Base-by-base conservation (phyloP, 495 filamentous ascomycete genomes). In the Hypoxylon fuscum region DNA sequence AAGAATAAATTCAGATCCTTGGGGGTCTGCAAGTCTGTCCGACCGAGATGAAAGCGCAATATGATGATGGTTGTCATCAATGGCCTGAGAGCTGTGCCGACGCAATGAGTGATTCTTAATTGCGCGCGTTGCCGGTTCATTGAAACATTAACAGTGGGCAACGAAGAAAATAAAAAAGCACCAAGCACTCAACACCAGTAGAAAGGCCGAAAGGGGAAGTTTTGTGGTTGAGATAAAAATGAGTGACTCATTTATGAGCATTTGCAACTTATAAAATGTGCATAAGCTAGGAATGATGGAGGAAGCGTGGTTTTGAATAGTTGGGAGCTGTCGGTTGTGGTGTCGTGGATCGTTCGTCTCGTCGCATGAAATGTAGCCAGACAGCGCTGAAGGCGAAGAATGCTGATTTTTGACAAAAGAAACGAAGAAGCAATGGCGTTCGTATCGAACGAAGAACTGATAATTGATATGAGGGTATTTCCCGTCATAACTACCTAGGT, bases 401-500 rank as follows among this genome's bases (percentile, higher is more conserved):
- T 51, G 62, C 64, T 72, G 68, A 56, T 58, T 64, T 69, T 47
- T 68, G 69, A 75, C 72, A 78, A 75, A 79, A 62, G 73, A 79
- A 80, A 77, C 64, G 60, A 71, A 65, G 68, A 72, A 64, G 61
- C 1, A 15, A 15, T 38, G 35, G 11, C 76, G 74, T 44, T 76
- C 71, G 77, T 77, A 79, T 78, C 74, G 73, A 72, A 75, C 74
- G 73, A 72, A 75, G 73, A 68, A 56, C 64, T 74, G 69, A 49
- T 55, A 41, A 20, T 25, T 20, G 72, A 47, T 45, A 66, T 61
- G 54, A 57, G 65, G 62, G 60, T 46, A 21, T 38, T 31, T 29
- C 14, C 25, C 14, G 18, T 27, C 58, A 23, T 45, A 17, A 55
- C 32, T n/a, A n/a, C n/a, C n/a, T n/a, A n/a, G n/a, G n/a, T n/a